Evolutionary conservation across 2,329 filamentous ascomycete genomes (phyloP).

Genomic region (Exophiala alcalophila): DNA sequence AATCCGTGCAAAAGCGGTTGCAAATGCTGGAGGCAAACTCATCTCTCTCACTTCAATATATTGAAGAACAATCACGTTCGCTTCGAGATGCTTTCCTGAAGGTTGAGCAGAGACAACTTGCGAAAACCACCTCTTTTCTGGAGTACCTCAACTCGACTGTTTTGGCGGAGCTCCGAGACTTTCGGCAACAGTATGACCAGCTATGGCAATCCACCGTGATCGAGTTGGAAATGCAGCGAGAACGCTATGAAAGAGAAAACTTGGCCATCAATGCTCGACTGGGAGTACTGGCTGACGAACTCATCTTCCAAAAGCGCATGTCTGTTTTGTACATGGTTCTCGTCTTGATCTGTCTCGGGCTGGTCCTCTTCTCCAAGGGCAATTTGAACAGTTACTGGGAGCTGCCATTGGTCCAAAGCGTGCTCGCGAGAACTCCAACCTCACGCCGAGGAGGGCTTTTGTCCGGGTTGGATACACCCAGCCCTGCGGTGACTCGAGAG

Average conservation of each 20-base stretch:
- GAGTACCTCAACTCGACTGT: slow-evolving; percentile 85
- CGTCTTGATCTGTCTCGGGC: slow-evolving; percentile 77
- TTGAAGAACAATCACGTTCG: slow-evolving; percentile 91
- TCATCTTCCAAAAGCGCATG: slow-evolving; percentile 81
- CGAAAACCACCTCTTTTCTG: slow-evolving; percentile 79
- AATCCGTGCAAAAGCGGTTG: slow-evolving; percentile 88
- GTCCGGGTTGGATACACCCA: no score
- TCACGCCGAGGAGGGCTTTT: no score
- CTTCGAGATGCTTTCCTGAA: slow-evolving; percentile 81
- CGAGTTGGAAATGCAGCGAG: slow-evolving; percentile 82
- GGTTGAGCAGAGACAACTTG: slow-evolving; percentile 80
- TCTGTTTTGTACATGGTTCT: slow-evolving; percentile 87
- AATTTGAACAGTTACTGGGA: slow-evolving; percentile 45
- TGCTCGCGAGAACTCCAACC: slow-evolving; percentile 46
- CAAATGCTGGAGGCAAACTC: slow-evolving; percentile 90
- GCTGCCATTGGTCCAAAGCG: slow-evolving; percentile 46
- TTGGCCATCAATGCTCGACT: slow-evolving; percentile 76
- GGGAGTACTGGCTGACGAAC: slow-evolving; percentile 87
- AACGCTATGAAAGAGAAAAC: slow-evolving; percentile 79
- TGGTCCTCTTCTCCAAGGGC: slow-evolving; percentile 72
- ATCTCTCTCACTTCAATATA: slow-evolving; percentile 88
- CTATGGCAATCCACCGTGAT: slow-evolving; percentile 95
- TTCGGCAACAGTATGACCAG: slow-evolving; percentile 86
- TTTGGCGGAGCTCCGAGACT: slow-evolving; percentile 71
- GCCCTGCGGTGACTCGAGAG: slow-evolving; percentile 16